Evolutionary conservation across 305 asterid genomes (phyloP), one percentile per base, ranked within the genome.

Genomic region (Fraxinus velutina): DNA sequence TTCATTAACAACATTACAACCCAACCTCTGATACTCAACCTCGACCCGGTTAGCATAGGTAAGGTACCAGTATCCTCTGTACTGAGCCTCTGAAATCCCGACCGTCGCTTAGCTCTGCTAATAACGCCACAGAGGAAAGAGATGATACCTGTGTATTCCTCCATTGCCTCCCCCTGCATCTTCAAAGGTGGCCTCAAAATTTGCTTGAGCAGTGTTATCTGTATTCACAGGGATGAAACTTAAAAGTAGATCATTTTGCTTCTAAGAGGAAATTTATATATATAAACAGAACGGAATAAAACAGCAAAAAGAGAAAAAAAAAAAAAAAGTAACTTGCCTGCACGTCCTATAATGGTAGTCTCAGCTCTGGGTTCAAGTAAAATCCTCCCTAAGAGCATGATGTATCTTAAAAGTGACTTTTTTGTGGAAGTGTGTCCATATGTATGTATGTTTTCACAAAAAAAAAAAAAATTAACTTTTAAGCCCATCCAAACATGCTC

Each of bases 121-220:
- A 74, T 64, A 22, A 80, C 83, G 62, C 64, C 75, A 37, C 68
- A 78, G 15, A 74, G 75, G 30, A 57, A 80, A 24, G 80, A 79
- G 64, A 75, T 74, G 64, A 80, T 55, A 80, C 83, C 83, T 55
- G 83, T 57, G 22, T 80, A 74, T 57, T 73, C 50, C 75, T 73
- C 79, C 83, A 80, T 73, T 34, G 60, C 75, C 76, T 12, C 64
- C 36, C 37, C 68, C 68, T 24, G 37, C 39, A 24, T 76, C 68
- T 22, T 15, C 8, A 36, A 75, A 75, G 33, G 55, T 6, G 22
- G 50, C 62, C 62, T 75, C 19, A 17, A 39, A 39, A 15, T 70
- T 72, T 47, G 76, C 72, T 72, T 72, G 72, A 44, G 32, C 37
- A 77, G 36, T 70, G 76, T 80, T 22, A 13, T 73, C 10, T 73